phyloP scores from a whole-genome alignment of 2,329 filamentous ascomycete genomes.

The Ophioceras dolichostomum region DNA sequence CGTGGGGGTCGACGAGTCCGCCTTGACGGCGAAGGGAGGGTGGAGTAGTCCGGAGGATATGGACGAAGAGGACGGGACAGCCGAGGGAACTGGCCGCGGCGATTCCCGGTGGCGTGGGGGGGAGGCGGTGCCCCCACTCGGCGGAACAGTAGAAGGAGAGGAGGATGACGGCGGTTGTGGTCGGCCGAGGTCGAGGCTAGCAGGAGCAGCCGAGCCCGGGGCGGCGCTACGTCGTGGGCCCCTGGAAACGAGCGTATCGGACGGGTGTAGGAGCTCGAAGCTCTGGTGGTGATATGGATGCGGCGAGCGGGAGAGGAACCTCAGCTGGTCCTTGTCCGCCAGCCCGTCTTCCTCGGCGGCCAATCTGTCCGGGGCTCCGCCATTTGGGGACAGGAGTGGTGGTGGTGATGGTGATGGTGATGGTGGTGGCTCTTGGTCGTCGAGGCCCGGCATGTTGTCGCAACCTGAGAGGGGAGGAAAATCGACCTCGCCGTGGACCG shows the following conservation, averaged over 20 bases:
- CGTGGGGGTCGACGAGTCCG: conserved; percentile 47
- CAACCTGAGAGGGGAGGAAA: no score
- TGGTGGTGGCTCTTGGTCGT: neutral
- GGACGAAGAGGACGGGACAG: conserved; percentile 5
- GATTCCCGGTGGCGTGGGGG: no score
- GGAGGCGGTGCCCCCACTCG: no score
- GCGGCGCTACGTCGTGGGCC: neutral
- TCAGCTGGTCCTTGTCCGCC: no score
- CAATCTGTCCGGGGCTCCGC: no score
- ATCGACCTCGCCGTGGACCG: no score
- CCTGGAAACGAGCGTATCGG: conserved; percentile 23
- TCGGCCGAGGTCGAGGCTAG: neutral
- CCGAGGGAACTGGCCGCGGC: neutral
- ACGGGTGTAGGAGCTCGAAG: conserved; percentile 40
- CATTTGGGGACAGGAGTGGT: neutral
- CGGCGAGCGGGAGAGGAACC: conserved; percentile 47
- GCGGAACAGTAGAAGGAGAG: no score
- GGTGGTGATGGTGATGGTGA: neutral
- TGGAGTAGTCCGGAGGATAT: conserved; percentile 9
- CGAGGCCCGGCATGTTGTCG: conserved; percentile 1
- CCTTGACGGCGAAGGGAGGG: conserved; percentile 28
- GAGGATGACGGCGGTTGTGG: neutral
- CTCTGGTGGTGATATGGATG: conserved; percentile 55
- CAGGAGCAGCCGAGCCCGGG: neutral
- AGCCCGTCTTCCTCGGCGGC: conserved; percentile 4